phyloP scores from a whole-genome alignment of 1,284 basidiomycete species.

The Leccinum solheimii region DNA sequence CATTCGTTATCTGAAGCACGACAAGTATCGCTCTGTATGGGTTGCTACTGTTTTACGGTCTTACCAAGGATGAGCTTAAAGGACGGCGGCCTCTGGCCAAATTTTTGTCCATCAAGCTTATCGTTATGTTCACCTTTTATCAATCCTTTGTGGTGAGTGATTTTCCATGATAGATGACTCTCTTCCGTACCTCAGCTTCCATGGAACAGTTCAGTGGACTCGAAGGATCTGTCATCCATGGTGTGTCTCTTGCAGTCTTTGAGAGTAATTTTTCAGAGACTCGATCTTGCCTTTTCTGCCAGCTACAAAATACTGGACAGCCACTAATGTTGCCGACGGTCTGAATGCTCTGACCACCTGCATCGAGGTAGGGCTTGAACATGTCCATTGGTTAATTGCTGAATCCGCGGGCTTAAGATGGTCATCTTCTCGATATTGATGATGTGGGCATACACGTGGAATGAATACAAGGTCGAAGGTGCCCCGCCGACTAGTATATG shows the following conservation, averaged over 20 bases:
- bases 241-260: constrained; percentile 32
- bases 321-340: constrained; percentile 78
- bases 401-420: constrained; percentile 52
- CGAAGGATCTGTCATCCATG: constrained; percentile 61
- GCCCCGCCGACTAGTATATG: constrained; percentile 51
- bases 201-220: constrained; percentile 54
- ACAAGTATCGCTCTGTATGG: constrained; percentile 76
- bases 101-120: constrained; percentile 81
- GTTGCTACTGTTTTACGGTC: constrained; percentile 76
- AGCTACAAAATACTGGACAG: constrained; percentile 78
- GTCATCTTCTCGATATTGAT: constrained; percentile 76
- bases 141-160: constrained; percentile 67
- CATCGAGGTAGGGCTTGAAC: constrained; percentile 59
- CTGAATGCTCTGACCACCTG: constrained; percentile 79
- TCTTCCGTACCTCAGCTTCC: neutral
- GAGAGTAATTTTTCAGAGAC: neutral
- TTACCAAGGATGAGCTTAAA: constrained; percentile 74
- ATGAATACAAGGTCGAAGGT: constrained; percentile 56
- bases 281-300: constrained; percentile 12
- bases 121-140: constrained; percentile 85
- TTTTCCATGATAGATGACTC: neutral
- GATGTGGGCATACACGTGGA: constrained; percentile 78
- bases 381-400: neutral
- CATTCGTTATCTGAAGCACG: constrained; percentile 3
- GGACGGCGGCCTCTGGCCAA: constrained; percentile 80